A percentile compares a stretch with the other conserved stretches of the same genome.
These are phyloP conservation scores for Rhizomucor pusillus DNA, from an alignment of 371 early-diverging fungal species.

Conservation along the genomic window DNA sequence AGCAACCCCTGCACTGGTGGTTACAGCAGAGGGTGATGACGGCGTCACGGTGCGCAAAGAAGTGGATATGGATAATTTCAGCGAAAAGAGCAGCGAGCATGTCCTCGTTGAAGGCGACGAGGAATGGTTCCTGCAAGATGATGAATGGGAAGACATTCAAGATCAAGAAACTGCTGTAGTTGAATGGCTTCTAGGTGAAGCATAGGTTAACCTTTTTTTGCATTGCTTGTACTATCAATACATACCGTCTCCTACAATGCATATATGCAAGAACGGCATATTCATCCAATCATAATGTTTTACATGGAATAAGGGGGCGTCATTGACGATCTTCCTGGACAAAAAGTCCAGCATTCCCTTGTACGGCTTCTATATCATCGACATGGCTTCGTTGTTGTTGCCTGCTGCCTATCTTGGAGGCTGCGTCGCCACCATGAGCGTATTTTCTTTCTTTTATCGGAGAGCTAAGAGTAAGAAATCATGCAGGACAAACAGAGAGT, in stretches of 20 bases:
- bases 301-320: no score
- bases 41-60: conserved; percentile 9
- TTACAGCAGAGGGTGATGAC: conserved; percentile 12
- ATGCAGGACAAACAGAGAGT: neutral
- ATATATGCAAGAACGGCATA: no score
- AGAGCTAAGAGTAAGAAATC: conserved; percentile 31
- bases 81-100: conserved; percentile 9
- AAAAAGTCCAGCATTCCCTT: no score
- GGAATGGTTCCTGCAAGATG: conserved; percentile 24
- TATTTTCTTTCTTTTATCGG: conserved; percentile 57
- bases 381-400: conserved; percentile 47
- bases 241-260: no score
- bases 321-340: no score
- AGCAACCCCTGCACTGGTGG: conserved; percentile 14
- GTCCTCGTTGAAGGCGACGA: conserved; percentile 22
- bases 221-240: no score
- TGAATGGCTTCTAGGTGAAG: conserved; percentile 26
- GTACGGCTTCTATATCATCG: conserved; percentile 5
- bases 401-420: conserved; percentile 61
- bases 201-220: conserved; percentile 8
- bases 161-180: conserved; percentile 24
- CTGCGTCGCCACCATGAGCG: conserved; percentile 62
- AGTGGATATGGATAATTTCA: conserved; percentile 10
- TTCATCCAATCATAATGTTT: no score
- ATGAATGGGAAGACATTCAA: conserved; percentile 20